These are phyloP conservation scores for Aspergillus versicolor DNA, from an alignment of 2,329 filamentous ascomycete species.

Conservation along the genomic window DNA sequence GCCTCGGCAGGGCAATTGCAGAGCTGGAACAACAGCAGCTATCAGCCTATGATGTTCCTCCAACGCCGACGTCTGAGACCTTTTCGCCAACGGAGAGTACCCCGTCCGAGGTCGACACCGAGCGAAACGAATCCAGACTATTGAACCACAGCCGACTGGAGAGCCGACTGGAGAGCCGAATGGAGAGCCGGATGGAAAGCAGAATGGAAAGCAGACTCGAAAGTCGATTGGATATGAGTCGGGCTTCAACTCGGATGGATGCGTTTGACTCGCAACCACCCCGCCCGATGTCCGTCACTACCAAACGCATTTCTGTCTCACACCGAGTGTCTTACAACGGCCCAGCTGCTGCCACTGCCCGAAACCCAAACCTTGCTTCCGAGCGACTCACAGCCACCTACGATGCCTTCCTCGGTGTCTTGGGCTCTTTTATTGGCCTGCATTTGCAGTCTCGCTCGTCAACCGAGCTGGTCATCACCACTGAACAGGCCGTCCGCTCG, in stretches of 20 bases:
- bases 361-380: constrained; percentile 74
- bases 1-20: constrained; percentile 42
- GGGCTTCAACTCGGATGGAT: constrained; percentile 27
- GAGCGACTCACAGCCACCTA: constrained; percentile 77
- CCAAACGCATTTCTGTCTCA: constrained; percentile 55
- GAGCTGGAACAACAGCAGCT: constrained; percentile 35
- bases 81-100: constrained; percentile 28
- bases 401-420: constrained; percentile 83
- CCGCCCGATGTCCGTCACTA: constrained; percentile 35
- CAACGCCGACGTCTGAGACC: constrained; percentile 41
- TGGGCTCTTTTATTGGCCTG: constrained; percentile 91
- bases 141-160: constrained; percentile 32
- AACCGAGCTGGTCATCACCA: constrained; percentile 76
- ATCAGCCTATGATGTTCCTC: constrained; percentile 30
- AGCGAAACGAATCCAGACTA: constrained; percentile 34
- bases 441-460: constrained; percentile 91
- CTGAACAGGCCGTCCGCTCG: constrained; percentile 78
- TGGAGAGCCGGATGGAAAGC: constrained; percentile 10
- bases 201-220: background rate
- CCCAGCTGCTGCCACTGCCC: constrained; percentile 60
- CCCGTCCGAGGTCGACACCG: constrained; percentile 25
- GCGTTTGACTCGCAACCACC: constrained; percentile 27
- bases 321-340: constrained; percentile 78
- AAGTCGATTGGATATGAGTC: constrained; percentile 30
- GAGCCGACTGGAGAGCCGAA: constrained; percentile 21